phyloP scores from a whole-genome alignment of 192 early-diverging fungal species.

The Anaeromyces robustus region DNA sequence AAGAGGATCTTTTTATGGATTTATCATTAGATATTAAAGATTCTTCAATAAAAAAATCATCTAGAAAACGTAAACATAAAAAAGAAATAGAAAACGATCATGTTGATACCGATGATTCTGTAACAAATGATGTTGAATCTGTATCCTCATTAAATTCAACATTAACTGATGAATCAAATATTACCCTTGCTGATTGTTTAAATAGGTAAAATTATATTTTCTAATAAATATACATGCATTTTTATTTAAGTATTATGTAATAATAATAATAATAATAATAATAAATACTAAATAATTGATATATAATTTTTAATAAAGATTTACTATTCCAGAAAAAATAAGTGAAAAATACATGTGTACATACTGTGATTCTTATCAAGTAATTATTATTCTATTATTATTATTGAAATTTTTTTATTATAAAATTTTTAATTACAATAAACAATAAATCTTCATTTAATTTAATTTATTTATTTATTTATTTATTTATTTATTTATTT shows the following conservation, averaged over 20 bases:
- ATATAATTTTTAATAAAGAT: constrained; percentile 34
- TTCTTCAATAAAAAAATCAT: neutral
- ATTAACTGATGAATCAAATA: constrained; percentile 2
- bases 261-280: too few relatives aligned
- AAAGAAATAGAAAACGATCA: constrained; percentile 2
- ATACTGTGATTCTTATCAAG: constrained; percentile 33
- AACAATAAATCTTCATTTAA: constrained; percentile 2
- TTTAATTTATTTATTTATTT: neutral
- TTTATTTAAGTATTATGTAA: too few relatives aligned
- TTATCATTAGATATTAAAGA: constrained; percentile 67
- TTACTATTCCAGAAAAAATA: constrained; percentile 69
- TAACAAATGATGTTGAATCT: constrained; percentile 10
- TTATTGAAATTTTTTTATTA: too few relatives aligned
- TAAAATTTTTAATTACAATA: too few relatives aligned
- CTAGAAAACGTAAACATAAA: neutral
- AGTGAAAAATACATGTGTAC: constrained; percentile 49
- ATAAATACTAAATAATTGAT: too few relatives aligned
- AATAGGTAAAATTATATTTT: constrained; percentile 32
- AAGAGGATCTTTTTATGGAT: constrained; percentile 81
- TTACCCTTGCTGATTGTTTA: constrained; percentile 45
- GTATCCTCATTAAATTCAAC: constrained; percentile 3
- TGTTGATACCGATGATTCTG: neutral
- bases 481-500: too few relatives aligned
- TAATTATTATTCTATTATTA: constrained; percentile 1
- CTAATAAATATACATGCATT: too few relatives aligned